Conservation (phyloP, 805 yeast genomes). For the Pichia membranifaciens region DNA sequence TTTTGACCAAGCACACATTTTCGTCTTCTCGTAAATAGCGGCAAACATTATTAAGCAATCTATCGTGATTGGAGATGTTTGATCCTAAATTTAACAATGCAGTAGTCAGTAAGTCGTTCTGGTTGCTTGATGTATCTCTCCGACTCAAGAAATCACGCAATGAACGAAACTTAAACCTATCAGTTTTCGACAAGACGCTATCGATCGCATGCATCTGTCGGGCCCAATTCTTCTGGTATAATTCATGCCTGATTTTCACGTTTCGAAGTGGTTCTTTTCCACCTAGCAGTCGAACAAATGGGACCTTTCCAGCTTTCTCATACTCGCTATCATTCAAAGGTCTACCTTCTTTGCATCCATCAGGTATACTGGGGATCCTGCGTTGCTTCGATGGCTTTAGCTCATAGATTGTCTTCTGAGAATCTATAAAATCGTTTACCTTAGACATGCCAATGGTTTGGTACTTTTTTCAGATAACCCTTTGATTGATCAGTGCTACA, state of each 20-base stretch:
- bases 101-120: conserved; percentile 30
- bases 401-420: conserved; percentile 31
- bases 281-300: conserved; percentile 38
- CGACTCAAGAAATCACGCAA: conserved; percentile 23
- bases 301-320: conserved; percentile 20
- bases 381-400: conserved; percentile 12
- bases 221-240: conserved; percentile 37
- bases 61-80: conserved; percentile 37
- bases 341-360: conserved; percentile 10
- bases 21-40: conserved; percentile 17
- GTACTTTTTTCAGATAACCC: too few relatives aligned
- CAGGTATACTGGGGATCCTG: not conserved
- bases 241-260: conserved; percentile 35
- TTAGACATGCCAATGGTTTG: not conserved
- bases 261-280: conserved; percentile 39
- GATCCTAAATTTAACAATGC: conserved; percentile 38
- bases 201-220: conserved; percentile 29
- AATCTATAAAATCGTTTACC: conserved; percentile 24
- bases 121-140: conserved; percentile 12
- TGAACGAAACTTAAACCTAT: conserved; percentile 31
- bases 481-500: too few relatives aligned
- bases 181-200: conserved; percentile 28
- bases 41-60: conserved; percentile 27
- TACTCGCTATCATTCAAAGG: conserved; percentile 2
- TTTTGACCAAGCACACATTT: conserved; percentile 13